Evolutionary conservation across 805 yeast genomes (phyloP).

Genomic region (Hemisphaericaspora nanyangensis): DNA sequence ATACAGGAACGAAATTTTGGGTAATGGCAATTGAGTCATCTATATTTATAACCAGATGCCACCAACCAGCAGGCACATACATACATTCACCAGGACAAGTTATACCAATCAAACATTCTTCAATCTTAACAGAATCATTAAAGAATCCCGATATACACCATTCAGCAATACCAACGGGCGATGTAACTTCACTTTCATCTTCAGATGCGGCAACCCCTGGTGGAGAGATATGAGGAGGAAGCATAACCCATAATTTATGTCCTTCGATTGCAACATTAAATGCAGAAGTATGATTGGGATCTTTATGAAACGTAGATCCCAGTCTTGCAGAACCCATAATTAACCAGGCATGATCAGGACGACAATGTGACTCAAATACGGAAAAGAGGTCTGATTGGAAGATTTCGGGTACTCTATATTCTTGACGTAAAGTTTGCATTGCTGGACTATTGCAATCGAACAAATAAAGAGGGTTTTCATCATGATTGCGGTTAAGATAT

Average conservation of each 20-base stretch:
- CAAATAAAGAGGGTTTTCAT: slow-evolving; percentile 81
- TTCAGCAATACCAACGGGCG: slow-evolving; percentile 90
- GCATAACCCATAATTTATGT: slow-evolving; percentile 81
- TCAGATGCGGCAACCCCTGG: slow-evolving; percentile 81
- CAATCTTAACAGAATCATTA: slow-evolving; percentile 58
- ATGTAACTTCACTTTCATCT: slow-evolving; percentile 82
- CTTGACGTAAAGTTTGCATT: slow-evolving; percentile 50
- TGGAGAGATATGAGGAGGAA: slow-evolving; percentile 71
- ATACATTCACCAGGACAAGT: slow-evolving; percentile 81
- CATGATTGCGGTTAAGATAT: slow-evolving; percentile 59
- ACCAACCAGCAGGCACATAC: slow-evolving; percentile 95
- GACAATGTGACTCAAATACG: slow-evolving; percentile 45
- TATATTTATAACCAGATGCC: slow-evolving; percentile 90
- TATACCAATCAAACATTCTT: slow-evolving; percentile 62
- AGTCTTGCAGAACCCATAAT: slow-evolving; percentile 79
- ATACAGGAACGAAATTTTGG: slow-evolving; percentile 77
- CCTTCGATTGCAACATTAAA: slow-evolving; percentile 84
- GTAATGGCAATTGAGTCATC: slow-evolving; percentile 84
- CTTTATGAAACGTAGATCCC: slow-evolving; percentile 91
- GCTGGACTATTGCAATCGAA: slow-evolving; percentile 81
- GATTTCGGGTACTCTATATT: slow-evolving; percentile 50
- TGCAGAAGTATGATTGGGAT: slow-evolving; percentile 86
- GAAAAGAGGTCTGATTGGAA: slow-evolving; percentile 62
- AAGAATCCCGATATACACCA: slow-evolving; percentile 85
- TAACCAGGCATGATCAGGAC: slow-evolving; percentile 93